Base-by-base conservation (phyloP, 768 basidiomycete species). In the Hirschioporus abietinus region DNA sequence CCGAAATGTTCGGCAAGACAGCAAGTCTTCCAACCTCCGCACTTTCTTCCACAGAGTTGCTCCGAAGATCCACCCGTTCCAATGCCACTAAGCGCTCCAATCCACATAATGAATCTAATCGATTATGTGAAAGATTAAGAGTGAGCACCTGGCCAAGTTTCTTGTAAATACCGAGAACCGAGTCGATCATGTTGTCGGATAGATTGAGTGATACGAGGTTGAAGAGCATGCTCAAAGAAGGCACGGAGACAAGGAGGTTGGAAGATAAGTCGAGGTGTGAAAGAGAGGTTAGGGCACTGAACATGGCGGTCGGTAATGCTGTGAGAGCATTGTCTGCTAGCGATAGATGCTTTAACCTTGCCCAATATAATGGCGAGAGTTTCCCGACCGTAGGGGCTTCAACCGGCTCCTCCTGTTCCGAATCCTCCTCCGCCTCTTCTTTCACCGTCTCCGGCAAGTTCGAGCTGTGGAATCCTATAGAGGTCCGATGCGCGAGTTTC, bases 141-240 rank as follows among this genome's bases (percentile, higher is more conserved):
- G 83, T 81, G 20, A 89, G 80, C 26, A 97, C 82, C 68, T 89
- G 87, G 1, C 92, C 93, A 42, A 98, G 83, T 64, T 88, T 86
- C 42, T 85, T 84, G 73, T 95, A 92, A 66, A 97, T 92, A 30
- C 92, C 91, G 4, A 95, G 85, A 20, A 99, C 90, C 20, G 96
- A 95, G 75, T 96, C 95, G 70, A 99, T 95, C 87, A 99, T 93
- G 79, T 99, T 99, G 76, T 96, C 91, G 18, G 92, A 84, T n/a
- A 99, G 86, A 77, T 97, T 96, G 71, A 99, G 88, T n/a, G 91
- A 92, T 65, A 87, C 77, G 64, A 99, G 90, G 69, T 89, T 91
- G 72, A 88, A 86, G 25, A 99, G 84, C 6, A 81, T 74, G 18
- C 87, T 84, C 35, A 96, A 83, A 1, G 89, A 76, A 0, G 95